A percentile compares a stretch with the other conserved stretches of the same genome.
phyloP scores from a whole-genome alignment of 2,329 filamentous ascomycete species.

The Ceratocystis smalleyi region DNA sequence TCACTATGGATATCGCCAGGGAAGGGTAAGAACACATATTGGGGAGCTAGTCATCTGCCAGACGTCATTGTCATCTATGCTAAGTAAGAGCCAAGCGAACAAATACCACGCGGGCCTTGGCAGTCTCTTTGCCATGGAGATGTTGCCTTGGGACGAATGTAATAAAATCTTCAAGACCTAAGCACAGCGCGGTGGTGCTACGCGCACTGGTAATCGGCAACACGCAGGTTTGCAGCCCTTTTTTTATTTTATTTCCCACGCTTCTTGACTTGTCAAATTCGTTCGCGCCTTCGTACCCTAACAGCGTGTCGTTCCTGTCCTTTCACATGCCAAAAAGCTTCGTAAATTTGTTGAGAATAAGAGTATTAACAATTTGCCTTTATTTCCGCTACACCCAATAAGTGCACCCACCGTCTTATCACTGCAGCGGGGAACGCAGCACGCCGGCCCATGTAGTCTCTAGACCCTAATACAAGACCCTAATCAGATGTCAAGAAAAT shows the following conservation, averaged over 20 bases:
- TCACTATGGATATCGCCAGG: background rate
- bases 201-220: background rate
- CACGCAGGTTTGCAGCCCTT: background rate
- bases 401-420: background rate
- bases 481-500: conserved; percentile 3
- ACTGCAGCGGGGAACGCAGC: background rate
- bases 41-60: background rate
- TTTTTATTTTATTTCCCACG: background rate
- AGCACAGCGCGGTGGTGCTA: too few relatives aligned
- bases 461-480: background rate
- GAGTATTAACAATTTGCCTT: background rate
- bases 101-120: too few relatives aligned
- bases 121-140: too few relatives aligned
- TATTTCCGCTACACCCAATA: background rate
- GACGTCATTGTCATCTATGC: background rate
- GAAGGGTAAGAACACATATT: background rate
- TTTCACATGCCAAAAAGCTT: background rate
- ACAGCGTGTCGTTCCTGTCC: background rate
- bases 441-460: too few relatives aligned
- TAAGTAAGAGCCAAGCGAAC: background rate
- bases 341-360: background rate
- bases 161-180: too few relatives aligned
- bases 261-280: background rate
- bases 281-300: background rate
- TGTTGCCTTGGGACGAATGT: too few relatives aligned